Conservation (phyloP, 2,329 filamentous ascomycete species). For the Penicillium sp. region DNA sequence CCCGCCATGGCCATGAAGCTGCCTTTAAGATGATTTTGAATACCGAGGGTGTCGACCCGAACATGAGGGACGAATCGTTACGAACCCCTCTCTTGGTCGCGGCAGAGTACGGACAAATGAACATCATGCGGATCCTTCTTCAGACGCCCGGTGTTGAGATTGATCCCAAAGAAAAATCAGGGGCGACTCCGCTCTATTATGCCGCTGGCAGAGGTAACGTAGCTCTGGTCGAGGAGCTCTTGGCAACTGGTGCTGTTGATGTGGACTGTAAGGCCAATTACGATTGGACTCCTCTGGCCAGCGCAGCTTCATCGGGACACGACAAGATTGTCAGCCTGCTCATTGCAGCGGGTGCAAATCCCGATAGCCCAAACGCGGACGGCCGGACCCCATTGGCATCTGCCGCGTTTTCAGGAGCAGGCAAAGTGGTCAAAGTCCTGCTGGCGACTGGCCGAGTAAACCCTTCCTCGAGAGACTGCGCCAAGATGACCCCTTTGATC, state of each 20-base stretch:
- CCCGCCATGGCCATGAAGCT: not conserved
- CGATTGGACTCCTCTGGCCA: not conserved
- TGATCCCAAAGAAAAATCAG: not conserved
- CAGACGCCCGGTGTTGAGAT: not conserved
- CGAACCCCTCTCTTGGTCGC: not conserved
- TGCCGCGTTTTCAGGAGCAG: not conserved
- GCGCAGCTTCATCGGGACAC: not conserved
- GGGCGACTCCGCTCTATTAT: not conserved
- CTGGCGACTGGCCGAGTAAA: not conserved
- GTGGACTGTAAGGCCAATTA: not conserved
- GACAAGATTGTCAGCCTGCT: not conserved
- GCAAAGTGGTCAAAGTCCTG: not conserved
- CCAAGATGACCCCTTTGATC: not conserved
- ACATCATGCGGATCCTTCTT: not conserved
- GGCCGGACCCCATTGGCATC: not conserved
- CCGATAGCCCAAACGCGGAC: not conserved
- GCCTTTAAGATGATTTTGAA: not conserved
- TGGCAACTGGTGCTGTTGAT: not conserved
- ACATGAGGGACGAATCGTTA: not conserved
- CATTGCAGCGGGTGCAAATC: not conserved
- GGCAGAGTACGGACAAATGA: not conserved
- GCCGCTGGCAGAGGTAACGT: not conserved
- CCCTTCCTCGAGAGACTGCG: not conserved
- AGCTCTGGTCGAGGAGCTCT: not conserved
- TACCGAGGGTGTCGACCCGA: not conserved